Base-by-base conservation (phyloP, 1,139 yeast species). In the Nakaseomyces delphensis region DNA sequence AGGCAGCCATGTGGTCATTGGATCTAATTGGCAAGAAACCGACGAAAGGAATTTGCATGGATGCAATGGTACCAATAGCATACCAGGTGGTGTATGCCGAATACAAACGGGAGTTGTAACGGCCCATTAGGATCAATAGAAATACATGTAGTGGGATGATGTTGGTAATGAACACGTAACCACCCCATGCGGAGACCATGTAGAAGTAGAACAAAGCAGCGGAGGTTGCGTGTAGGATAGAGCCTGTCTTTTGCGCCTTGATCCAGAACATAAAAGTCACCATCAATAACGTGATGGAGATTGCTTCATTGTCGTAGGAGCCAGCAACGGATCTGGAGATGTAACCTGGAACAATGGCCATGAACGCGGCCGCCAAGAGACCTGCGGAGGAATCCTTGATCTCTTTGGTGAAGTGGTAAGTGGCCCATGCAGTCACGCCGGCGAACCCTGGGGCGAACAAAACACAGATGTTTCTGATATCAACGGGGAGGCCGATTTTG, bases 181-280 rank as follows among this genome's bases (percentile, higher is more conserved):
- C 99, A 71, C 98, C 98, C 99, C 99, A 93, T n/a, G 99, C 98
- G 42, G 95, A 82, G 42, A 93, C 99, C 99, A 93, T 93, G 72
- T 93, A 93, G 65, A 93, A 93, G 69, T 93, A 93, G 56, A 81
- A 83, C 39, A 86, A 64, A 2, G 98, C 95, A 28, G 97, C 79
- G 55, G 83, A 67, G 4, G 93, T 74, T 15, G 89, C 94, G 71
- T 81, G 85, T 53, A 84, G 73, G 14, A 87, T 81, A 2, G 96
- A 84, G 25, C 99, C 99, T 39, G 83, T 69, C 65, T 89, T 91
- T 67, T 86, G 75, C 13, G 96, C 81, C 66, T 86, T 87, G 66
- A 91, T 83, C 99, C 99, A 93, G 50, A 86, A 76, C 71, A 79
- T 89, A 64, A 93, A 93, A 8, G 98, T 86, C 28, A 91, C 83